Evolutionary conservation across 225 moss, liverwort and hornwort genomes (phyloP).

Genomic region (Asterella californica): DNA sequence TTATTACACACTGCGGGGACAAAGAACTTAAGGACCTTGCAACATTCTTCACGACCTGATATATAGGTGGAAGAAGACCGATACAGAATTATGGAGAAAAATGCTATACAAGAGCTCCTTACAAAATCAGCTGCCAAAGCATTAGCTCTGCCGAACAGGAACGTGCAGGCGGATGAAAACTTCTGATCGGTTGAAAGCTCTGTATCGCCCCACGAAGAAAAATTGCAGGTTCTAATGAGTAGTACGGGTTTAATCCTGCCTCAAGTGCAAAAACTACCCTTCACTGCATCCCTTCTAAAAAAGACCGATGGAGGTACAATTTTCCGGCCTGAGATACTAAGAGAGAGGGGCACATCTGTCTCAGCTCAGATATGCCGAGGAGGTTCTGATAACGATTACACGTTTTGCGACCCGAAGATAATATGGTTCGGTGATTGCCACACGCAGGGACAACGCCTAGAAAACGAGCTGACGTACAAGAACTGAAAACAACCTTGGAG

Average conservation of each 20-base stretch:
- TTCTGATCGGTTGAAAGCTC: background rate
- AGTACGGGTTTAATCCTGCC: background rate
- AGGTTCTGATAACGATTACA: background rate
- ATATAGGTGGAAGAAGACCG: background rate
- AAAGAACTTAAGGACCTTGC: conserved; percentile 10
- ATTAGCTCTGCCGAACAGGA: background rate
- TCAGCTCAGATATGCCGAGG: background rate
- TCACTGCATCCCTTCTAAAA: background rate
- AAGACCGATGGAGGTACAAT: background rate
- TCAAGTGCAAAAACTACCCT: background rate
- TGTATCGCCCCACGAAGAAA: background rate
- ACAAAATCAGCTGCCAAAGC: background rate
- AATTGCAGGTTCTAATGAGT: background rate
- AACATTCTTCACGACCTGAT: background rate
- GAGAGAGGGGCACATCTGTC: background rate
- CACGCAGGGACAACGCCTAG: background rate
- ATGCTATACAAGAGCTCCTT: conserved; percentile 16
- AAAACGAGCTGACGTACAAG: background rate
- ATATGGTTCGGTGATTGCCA: background rate
- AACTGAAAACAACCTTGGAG: background rate
- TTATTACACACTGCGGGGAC: conserved; percentile 7
- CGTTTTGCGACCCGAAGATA: background rate
- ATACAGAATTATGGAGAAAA: background rate
- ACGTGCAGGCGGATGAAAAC: background rate
- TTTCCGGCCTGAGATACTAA: background rate